Evolutionary conservation across 805 yeast genomes (phyloP), one percentile per base, ranked within the genome.

Genomic region (Sungouiozyma intestinalis): DNA sequence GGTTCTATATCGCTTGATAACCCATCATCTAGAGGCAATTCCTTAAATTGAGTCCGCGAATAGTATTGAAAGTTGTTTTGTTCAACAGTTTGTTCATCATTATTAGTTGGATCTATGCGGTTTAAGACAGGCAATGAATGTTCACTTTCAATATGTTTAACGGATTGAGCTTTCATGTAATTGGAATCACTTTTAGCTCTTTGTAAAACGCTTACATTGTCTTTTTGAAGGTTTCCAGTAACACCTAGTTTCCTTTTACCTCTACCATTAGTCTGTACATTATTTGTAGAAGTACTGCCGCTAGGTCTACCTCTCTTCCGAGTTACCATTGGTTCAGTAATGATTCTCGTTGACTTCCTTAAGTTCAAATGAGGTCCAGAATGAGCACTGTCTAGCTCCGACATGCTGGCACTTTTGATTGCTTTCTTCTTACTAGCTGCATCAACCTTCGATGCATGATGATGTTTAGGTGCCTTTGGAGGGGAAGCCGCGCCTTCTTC

Each of bases 391-490:
- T 29, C 17, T 24, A 49, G 16, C 3, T 48, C 52, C 17, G 53
- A 49, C 43, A 47, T 46, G 36, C 53, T 49, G 2, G 40, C 45
- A 54, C 63, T 48, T 55, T 57, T 58, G 2, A 49, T 46, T n/a
- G 59, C 56, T 31, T 47, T 48, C 33, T 52, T 54, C 19, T 54
- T 44, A 35, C 58, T 54, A 36, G 68, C n/a, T n/a, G n/a, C 54
- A 37, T 67, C 66, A 33, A 65, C 65, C 38, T 72, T 64, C 2
- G 83, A 69, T 7, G 81, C 78, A 53, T 81, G 79, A 40, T 77
- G 81, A 50, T 79, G 81, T 51, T 79, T 75, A 38, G 82, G 79
- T 17, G 79, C 78, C 2, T 73, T 72, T n/a, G 81, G 79, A 5
- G 79, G 77, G 7, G 74, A 64, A 5, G 62, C 54, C 24, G 67